Conservation (phyloP, 164 flowering plant genomes). For the Echeveria elegans region DNA sequence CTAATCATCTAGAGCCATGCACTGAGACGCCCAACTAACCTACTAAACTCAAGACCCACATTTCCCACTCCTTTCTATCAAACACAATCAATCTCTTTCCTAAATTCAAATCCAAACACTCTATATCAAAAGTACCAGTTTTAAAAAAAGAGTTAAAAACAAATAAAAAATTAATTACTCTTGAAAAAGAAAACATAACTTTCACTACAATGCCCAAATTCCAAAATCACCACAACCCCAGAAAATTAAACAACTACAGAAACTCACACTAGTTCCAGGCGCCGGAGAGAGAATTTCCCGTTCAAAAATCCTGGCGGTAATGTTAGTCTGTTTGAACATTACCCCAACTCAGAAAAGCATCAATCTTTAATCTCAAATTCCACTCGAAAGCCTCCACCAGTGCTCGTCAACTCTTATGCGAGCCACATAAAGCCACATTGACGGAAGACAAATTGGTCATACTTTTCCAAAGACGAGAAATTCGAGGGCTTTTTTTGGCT, state of each 20-base stretch:
- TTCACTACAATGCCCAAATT: neutral
- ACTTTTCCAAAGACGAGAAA: neutral
- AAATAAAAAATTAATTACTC: neutral
- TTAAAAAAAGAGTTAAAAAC: no score
- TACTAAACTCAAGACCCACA: neutral
- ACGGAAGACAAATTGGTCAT: neutral
- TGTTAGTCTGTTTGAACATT: slow-evolving; percentile 7
- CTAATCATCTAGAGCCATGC: neutral
- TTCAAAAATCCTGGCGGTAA: slow-evolving; percentile 11
- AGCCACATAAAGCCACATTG: neutral
- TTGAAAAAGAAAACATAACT: neutral
- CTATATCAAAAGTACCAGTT: neutral
- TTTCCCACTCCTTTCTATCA: neutral
- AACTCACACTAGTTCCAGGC: slow-evolving; percentile 12
- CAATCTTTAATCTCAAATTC: neutral
- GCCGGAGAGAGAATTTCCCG: slow-evolving; percentile 11
- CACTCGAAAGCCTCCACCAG: neutral
- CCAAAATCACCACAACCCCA: neutral
- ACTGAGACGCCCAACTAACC: neutral
- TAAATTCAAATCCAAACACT: neutral
- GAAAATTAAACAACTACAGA: neutral
- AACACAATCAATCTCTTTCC: neutral
- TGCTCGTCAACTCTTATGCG: neutral
- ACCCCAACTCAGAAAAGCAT: neutral
- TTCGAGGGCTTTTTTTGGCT: neutral